Base-by-base conservation (phyloP, 106 monocot genomes). In the Alisma plantagoaquatica region DNA sequence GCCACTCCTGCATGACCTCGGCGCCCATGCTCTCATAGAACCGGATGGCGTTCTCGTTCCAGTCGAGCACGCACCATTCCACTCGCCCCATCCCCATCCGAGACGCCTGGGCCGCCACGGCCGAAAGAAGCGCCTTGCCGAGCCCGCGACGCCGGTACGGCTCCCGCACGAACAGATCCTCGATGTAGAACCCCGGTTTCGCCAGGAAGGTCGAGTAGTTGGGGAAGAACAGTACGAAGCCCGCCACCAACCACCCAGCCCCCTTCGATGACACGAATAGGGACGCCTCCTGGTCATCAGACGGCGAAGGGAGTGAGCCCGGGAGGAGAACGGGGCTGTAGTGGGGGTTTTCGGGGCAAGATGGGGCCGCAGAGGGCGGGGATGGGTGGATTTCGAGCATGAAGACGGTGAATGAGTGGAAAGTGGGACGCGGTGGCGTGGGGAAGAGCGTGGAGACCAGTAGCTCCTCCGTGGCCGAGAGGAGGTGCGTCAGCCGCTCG, bases 21-120 rank as follows among this genome's bases (percentile, higher is more conserved):
- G 92, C 86, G 8, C 92, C 92, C 92, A 92, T 92, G 51, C 49
- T 75, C 67, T 86, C 60, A 28, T 92, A 86, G 73, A 92, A 92
- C 10, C 60, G 44, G 27, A 60, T 60, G 46, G 60, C 60, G 27
- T 86, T 82, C 44, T 35, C 31, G 52, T 92, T 92, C 92, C 92
- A 86, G 25, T 92, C 92, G 9, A 86, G 67, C 28, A 92, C 82
- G 50, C 81, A 73, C 92, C 92, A 92, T 63, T 92, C 92, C 47
- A 92, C 92, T 46, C 75, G 44, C 31, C 86, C 92, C 64, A 75
- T 70, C 38, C 82, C 89, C 68, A 85, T 73, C 66, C 46, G 55
- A 16, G 81, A 78, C 35, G 81, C 81, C 75, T 79, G 62, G 69
- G 52, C 71, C 22, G 86, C 86, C 67, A 83, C 92, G 44, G 86